Evolutionary conservation across 179 eudicot species (phyloP).

Genomic region (Beta lomatogona): DNA sequence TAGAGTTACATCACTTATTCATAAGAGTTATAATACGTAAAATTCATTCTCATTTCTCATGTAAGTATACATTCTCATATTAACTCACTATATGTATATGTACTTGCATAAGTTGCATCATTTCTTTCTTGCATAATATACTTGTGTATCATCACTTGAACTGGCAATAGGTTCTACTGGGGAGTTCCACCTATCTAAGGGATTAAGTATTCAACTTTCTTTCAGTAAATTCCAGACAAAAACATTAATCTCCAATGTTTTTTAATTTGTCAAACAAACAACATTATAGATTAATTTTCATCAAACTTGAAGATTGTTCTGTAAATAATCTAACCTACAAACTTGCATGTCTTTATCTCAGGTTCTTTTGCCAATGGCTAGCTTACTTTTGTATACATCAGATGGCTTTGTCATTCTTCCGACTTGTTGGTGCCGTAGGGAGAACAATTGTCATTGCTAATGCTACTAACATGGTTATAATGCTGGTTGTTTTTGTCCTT

Average conservation of each 20-base stretch:
- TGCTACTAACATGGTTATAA: conserved; percentile 57
- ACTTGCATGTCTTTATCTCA: conserved; percentile 22
- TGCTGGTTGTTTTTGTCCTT: conserved; percentile 66
- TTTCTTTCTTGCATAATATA: no score
- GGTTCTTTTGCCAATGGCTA: conserved; percentile 78
- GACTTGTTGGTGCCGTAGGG: conserved; percentile 76
- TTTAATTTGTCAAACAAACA: neutral
- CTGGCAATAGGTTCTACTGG: neutral
- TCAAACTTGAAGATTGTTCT: no score
- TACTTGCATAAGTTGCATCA: no score
- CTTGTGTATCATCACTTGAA: neutral
- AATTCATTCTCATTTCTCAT: no score
- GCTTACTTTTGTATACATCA: conserved; percentile 76
- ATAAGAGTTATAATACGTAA: no score
- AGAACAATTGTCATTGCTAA: conserved; percentile 78
- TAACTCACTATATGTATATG: no score
- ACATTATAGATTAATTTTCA: neutral
- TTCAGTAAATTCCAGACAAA: no score
- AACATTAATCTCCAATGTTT: no score
- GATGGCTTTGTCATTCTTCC: conserved; percentile 76
- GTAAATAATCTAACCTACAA: no score
- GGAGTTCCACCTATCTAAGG: neutral
- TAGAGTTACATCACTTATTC: no score
- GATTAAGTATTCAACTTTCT: no score
- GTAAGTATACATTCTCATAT: no score